Conservation (phyloP, 306 rosid genomes). For the Glycine latifolia region DNA sequence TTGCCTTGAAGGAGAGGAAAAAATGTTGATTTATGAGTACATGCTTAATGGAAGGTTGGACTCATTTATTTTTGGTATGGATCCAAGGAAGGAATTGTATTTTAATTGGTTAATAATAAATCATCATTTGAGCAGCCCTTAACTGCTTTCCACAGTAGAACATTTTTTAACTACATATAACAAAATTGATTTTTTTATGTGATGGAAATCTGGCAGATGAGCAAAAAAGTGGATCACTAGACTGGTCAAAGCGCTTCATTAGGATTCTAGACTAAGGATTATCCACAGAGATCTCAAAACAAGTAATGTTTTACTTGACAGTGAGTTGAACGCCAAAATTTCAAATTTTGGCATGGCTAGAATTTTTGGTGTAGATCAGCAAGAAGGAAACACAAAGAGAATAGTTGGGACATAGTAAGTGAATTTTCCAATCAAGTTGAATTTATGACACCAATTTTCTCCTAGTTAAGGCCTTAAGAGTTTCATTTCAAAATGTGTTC, state of each 20-base stretch:
- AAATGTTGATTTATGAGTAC: constrained; percentile 54
- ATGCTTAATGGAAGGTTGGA: constrained; percentile 59
- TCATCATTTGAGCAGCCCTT: background rate
- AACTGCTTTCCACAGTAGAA: background rate
- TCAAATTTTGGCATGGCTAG: constrained; percentile 80
- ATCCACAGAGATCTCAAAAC: too few relatives aligned
- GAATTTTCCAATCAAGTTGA: background rate
- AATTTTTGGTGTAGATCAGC: constrained; percentile 64
- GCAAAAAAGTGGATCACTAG: too few relatives aligned
- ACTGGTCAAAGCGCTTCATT: too few relatives aligned
- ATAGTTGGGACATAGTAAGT: constrained; percentile 80
- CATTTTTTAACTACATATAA: background rate
- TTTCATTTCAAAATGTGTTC: constrained; percentile 14
- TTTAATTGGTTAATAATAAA: background rate
- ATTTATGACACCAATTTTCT: background rate
- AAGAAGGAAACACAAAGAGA: too few relatives aligned
- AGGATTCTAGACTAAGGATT: too few relatives aligned
- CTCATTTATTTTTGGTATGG: constrained; percentile 60
- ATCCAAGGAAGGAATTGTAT: background rate
- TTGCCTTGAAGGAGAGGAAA: constrained; percentile 59
- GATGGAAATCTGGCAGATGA: too few relatives aligned
- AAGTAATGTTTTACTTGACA: constrained; percentile 71
- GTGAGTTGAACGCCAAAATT: constrained; percentile 67
- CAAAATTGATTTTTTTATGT: too few relatives aligned
- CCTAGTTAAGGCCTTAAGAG: background rate